Conservation (phyloP, 2,329 filamentous ascomycete genomes). For the Colletotrichum paranaense region DNA sequence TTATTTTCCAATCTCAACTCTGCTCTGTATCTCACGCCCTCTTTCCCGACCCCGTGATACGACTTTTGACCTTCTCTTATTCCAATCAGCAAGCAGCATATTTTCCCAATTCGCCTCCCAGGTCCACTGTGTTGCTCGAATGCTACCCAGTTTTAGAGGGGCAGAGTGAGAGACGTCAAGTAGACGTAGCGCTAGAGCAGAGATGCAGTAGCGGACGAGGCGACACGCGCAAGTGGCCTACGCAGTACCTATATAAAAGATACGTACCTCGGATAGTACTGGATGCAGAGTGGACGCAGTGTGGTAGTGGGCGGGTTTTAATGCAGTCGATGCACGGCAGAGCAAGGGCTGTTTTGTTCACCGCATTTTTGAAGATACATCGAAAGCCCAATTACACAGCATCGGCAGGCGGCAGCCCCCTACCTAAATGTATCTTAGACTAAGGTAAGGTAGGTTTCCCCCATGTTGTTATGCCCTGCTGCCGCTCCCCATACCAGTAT, state of each 20-base stretch:
- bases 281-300: background rate
- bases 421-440: background rate
- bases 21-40: background rate
- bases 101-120: background rate
- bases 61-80: no score
- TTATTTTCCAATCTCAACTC: background rate
- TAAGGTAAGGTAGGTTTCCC: background rate
- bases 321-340: background rate
- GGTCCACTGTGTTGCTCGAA: background rate
- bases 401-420: background rate
- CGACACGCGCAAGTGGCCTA: background rate
- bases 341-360: constrained; percentile 24
- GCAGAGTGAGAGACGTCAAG: constrained; percentile 5
- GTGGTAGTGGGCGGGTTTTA: no score
- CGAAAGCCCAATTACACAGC: background rate
- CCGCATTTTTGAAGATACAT: constrained; percentile 21
- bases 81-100: no score
- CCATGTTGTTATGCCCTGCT: background rate
- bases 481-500: background rate
- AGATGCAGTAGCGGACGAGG: constrained; percentile 10
- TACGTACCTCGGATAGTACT: background rate
- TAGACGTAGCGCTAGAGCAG: constrained; percentile 14
- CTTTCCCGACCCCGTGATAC: no score
- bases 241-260: background rate
- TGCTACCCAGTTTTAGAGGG: constrained; percentile 7